These are phyloP conservation scores for Xerocomellus intermedius DNA, from an alignment of 768 basidiomycete species.

Conservation along the genomic window DNA sequence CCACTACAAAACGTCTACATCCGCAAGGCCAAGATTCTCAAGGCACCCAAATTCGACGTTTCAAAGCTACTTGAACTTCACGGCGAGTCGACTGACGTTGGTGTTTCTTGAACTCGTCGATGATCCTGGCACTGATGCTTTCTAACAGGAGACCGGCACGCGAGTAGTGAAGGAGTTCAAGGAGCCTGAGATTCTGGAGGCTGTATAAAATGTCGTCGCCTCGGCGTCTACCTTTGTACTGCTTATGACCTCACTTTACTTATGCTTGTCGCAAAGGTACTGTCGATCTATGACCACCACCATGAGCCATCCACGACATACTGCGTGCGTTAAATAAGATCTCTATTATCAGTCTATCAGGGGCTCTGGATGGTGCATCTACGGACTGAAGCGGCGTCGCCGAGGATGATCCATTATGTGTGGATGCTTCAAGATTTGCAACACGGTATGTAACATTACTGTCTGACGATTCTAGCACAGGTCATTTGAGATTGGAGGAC, in stretches of 20 bases:
- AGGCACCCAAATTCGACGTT: conserved; percentile 95
- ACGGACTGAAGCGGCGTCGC: no score
- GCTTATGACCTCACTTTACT: conserved; percentile 28
- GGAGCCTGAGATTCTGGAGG: conserved; percentile 92
- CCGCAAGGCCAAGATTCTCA: conserved; percentile 99
- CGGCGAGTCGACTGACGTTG: conserved; percentile 89
- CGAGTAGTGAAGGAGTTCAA: conserved; percentile 95
- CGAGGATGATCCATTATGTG: no score
- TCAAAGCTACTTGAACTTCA: conserved; percentile 96
- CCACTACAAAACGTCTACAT: conserved; percentile 99
- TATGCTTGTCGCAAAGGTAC: conserved; percentile 39
- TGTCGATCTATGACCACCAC: conserved; percentile 36
- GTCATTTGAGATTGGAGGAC: no score
- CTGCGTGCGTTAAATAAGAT: no score
- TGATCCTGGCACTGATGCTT: conserved; percentile 4
- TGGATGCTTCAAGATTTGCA: no score
- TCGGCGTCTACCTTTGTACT: conserved; percentile 38
- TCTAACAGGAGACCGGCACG: conserved; percentile 83
- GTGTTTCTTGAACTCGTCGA: conserved; percentile 27
- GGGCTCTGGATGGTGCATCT: no score
- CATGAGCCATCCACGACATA: no score
- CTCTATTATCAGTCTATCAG: no score
- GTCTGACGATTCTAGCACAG: no score
- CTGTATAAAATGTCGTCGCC: conserved; percentile 63
- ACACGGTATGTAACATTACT: no score